Evolutionary conservation across 108 stramenopile genomes (phyloP).

Genomic region (Fistulifera pelliculosa): DNA sequence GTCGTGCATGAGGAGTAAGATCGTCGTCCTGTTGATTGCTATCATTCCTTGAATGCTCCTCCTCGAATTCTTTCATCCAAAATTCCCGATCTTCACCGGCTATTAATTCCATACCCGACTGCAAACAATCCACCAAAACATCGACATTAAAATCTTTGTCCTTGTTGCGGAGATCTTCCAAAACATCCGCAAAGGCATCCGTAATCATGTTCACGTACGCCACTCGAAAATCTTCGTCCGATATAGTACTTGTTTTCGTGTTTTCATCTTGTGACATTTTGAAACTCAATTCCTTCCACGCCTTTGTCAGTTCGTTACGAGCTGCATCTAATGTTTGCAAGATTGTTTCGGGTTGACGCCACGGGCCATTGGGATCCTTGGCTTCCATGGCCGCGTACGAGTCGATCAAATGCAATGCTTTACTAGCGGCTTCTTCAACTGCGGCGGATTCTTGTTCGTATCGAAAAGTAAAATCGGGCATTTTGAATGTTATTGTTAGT

Average conservation of each 20-base stretch:
- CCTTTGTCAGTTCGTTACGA: constrained; percentile 13
- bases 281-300: constrained; percentile 11
- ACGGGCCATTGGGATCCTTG: constrained; percentile 15
- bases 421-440: constrained; percentile 3
- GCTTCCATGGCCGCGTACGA: constrained; percentile 4
- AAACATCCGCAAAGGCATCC: constrained; percentile 36
- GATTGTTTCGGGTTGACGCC: constrained; percentile 27
- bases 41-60: background rate
- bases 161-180: constrained; percentile 20
- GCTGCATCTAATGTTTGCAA: constrained; percentile 9
- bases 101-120: constrained; percentile 39
- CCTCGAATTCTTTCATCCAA: constrained; percentile 4
- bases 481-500: too few species aligned
- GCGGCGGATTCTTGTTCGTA: constrained; percentile 1
- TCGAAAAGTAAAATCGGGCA: too few species aligned
- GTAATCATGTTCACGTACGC: constrained; percentile 39
- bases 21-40: constrained; percentile 3
- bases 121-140: constrained; percentile 39
- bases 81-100: constrained; percentile 8
- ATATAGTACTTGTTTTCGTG: background rate
- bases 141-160: constrained; percentile 21
- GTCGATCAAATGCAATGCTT: constrained; percentile 3
- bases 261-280: background rate
- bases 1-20: constrained; percentile 17
- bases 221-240: constrained; percentile 19